phyloP scores from a whole-genome alignment of 352 stramenopile species.

The Detonula confervacea region DNA sequence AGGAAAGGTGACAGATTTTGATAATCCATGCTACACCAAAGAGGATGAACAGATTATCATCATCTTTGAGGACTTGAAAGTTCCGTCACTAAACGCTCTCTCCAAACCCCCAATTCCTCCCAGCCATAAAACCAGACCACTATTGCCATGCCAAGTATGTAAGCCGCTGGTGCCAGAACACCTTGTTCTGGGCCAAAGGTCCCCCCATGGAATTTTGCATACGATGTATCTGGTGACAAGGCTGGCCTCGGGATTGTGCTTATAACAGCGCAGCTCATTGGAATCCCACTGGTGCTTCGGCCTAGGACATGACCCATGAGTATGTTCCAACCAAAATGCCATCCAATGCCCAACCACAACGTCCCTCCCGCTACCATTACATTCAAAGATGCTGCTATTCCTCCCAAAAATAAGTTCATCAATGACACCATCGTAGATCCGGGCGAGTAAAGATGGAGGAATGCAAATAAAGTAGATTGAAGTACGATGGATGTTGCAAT shows the following conservation, averaged over 20 bases:
- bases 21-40: too few species aligned
- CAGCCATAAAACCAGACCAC: constrained; percentile 38
- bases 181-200: constrained; percentile 54
- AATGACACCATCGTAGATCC: constrained; percentile 45
- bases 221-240: constrained; percentile 3
- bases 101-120: constrained; percentile 32
- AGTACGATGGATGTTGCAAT: constrained; percentile 43
- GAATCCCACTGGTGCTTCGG: constrained; percentile 48
- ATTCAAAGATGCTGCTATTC: constrained; percentile 48
- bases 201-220: constrained; percentile 44
- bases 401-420: constrained; percentile 53
- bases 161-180: constrained; percentile 40
- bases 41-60: not conserved
- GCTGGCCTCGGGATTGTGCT: constrained; percentile 31
- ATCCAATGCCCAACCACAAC: constrained; percentile 49
- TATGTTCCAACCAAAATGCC: constrained; percentile 66
- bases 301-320: constrained; percentile 52
- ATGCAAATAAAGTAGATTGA: constrained; percentile 55
- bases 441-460: constrained; percentile 48
- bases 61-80: not conserved
- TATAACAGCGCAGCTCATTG: constrained; percentile 48
- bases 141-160: constrained; percentile 42
- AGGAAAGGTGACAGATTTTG: not conserved
- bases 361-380: constrained; percentile 42
- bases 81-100: constrained; percentile 22